Conservation (phyloP, 2,329 filamentous ascomycete genomes). For the Zasmidium angulare region DNA sequence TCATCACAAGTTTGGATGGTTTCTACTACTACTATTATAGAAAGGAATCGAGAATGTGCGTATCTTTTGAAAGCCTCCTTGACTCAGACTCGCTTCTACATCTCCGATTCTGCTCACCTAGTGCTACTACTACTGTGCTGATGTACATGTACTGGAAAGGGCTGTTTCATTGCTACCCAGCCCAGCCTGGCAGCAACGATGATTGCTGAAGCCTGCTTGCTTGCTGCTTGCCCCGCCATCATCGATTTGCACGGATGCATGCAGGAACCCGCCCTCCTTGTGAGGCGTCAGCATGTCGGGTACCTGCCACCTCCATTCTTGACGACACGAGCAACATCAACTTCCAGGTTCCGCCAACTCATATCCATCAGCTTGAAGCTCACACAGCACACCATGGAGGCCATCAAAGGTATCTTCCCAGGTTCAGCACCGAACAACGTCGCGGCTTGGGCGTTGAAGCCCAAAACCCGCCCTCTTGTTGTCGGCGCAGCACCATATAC, state of each 20-base stretch:
- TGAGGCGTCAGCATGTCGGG: neutral
- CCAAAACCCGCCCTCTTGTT: slow-evolving; percentile 33
- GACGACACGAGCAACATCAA: neutral
- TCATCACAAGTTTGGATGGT: too few relatives aligned
- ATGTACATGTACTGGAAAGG: neutral
- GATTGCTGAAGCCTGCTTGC: neutral
- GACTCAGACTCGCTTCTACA: too few relatives aligned
- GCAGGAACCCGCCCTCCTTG: neutral
- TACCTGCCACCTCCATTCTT: neutral
- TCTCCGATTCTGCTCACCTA: too few relatives aligned
- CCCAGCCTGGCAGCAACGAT: too few relatives aligned
- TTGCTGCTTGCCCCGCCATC: neutral
- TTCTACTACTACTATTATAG: too few relatives aligned
- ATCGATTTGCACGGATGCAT: neutral
- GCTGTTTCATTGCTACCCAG: too few relatives aligned
- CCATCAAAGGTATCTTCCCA: neutral
- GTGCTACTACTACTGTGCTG: too few relatives aligned
- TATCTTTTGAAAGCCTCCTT: too few relatives aligned
- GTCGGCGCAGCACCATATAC: slow-evolving; percentile 41
- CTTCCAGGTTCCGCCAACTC: neutral
- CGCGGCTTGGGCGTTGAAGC: slow-evolving; percentile 38
- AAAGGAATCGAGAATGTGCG: too few relatives aligned
- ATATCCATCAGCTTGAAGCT: neutral
- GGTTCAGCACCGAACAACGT: slow-evolving; percentile 27
- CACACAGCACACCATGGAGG: neutral